A percentile compares a stretch with the other conserved stretches of the same genome.
Conservation (phyloP, 306 rosid species). For the barrel medic (Medicago truncatula) region MtrunA17r5.0-ANR NC_053043.1:2318501-2319000, state of each 20-base stretch:
- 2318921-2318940: constrained; percentile 19
- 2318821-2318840: constrained; percentile 29
- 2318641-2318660: constrained; percentile 45
- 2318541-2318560: constrained; percentile 3
- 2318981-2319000: constrained; percentile 12
- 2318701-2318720: not conserved
- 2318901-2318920: not conserved
- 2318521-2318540: constrained; percentile 29
- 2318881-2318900: not conserved
- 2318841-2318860: constrained; percentile 37
- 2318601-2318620: constrained; percentile 30
- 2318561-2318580: constrained; percentile 39
- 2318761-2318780: constrained; percentile 48
- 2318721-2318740: constrained; percentile 11
- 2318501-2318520: constrained; percentile 38
- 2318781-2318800: constrained; percentile 48
- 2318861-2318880: constrained; percentile 29
- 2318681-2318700: constrained; percentile 45
- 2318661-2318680: constrained; percentile 38
- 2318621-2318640: constrained; percentile 40
- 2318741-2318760: constrained; percentile 43
- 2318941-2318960: constrained; percentile 36
- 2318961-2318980: constrained; percentile 46
- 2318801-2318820: constrained; percentile 44
- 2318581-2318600: constrained; percentile 47